Base-by-base conservation (phyloP, 345 rosid genomes). In the Pugionium cornutum region DNA sequence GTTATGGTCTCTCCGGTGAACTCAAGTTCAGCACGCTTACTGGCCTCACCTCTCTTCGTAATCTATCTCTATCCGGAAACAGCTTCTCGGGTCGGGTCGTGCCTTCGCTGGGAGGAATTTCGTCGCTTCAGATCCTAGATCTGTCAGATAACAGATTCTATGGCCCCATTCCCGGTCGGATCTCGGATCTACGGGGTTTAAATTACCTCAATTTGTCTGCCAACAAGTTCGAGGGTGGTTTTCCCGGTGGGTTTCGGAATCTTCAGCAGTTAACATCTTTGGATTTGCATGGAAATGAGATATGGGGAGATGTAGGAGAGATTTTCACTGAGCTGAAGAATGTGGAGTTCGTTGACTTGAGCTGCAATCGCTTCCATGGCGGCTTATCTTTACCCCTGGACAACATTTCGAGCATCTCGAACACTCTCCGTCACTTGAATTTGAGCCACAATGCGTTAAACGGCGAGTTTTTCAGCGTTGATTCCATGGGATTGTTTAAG, bases 131-230 rank as follows among this genome's bases (percentile, higher is more conserved):
- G 80, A 53, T 70, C 74, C 70, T 92, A 79, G 97, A 92, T 92
- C 98, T 92, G 72, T 89, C 98, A 0, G 36, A 74, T 34, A 92
- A 89, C 67, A 56, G 60, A 41, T 92, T 92, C 64, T 76, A 83
- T 11, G 98, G 98, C 7, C 89, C 98, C 57, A 84, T 92, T 68
- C 98, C 98, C 35, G 83, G 72, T 18, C 85, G 91, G 83, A 83
- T 92, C 87, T 74, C 80, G 36, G 88, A 84, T 6, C 74, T 92
- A 29, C 88, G 91, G 83, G 79, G 83, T 30, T 50, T 92, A 66
- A 87, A 80, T 61, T 69, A 81, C 64, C 70, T 92, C 70, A 89
- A 92, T 76, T 68, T 92, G 37, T 92, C 98, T 4, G 33, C 32
- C 4, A 92, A 92, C 58, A 66, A 60, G 52, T 92, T 92, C 75